Conservation (phyloP, 371 early-diverging fungal species). For the Fennellomyces sp. region DNA sequence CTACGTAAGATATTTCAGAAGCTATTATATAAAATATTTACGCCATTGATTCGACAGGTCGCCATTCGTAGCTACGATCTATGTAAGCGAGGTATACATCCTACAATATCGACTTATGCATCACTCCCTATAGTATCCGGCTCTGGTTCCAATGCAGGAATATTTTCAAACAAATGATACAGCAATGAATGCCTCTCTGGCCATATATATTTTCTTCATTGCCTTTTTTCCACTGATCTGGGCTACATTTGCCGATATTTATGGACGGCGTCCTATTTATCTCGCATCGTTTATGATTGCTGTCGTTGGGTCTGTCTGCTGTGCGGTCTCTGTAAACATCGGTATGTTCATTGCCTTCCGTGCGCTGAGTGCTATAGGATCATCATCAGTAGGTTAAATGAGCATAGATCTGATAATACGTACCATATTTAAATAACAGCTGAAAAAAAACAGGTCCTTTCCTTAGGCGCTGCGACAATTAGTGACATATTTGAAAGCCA, state of each 20-base stretch:
- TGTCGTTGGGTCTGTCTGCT: slow-evolving; percentile 28
- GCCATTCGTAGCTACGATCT: slow-evolving; percentile 27
- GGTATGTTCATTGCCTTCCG: slow-evolving; percentile 31
- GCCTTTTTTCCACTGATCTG: slow-evolving; percentile 33
- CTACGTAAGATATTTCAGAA: background rate
- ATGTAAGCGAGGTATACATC: slow-evolving; percentile 21
- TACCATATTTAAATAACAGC: slow-evolving; percentile 18
- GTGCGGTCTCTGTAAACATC: slow-evolving; percentile 29
- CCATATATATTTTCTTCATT: slow-evolving; percentile 28
- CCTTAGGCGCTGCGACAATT: slow-evolving; percentile 51
- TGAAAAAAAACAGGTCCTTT: slow-evolving; percentile 39
- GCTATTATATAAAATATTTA: background rate
- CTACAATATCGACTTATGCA: background rate
- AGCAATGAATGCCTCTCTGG: slow-evolving; percentile 30
- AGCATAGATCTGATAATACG: too few species aligned
- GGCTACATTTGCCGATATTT: slow-evolving; percentile 18
- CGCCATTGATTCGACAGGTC: background rate
- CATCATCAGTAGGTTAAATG: slow-evolving; percentile 28
- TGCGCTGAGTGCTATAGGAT: slow-evolving; percentile 26
- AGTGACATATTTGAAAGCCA: slow-evolving; percentile 43
- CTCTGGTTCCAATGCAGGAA: slow-evolving; percentile 23
- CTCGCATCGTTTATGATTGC: slow-evolving; percentile 27
- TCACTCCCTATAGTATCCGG: slow-evolving; percentile 19
- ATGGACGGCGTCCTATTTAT: slow-evolving; percentile 28
- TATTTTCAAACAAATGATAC: slow-evolving; percentile 26